phyloP scores from a whole-genome alignment of 2,329 filamentous ascomycete species.

The Fonsecaea monophora region DNA sequence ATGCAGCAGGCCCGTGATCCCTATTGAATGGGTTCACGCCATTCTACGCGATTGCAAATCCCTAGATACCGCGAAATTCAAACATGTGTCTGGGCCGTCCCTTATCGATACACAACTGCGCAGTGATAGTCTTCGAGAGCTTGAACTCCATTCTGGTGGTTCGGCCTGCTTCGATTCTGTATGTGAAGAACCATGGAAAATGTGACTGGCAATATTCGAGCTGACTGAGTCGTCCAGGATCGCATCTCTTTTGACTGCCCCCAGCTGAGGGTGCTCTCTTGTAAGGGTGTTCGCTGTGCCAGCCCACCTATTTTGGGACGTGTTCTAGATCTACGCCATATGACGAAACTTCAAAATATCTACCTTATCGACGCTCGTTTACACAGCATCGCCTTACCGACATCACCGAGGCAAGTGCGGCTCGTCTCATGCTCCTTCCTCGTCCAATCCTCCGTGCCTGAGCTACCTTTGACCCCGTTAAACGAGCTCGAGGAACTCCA shows the following conservation, averaged over 20 bases:
- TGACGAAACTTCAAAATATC: not conserved
- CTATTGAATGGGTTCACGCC: not conserved
- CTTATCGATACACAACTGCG: not conserved
- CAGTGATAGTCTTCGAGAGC: not conserved
- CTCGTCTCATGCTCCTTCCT: not conserved
- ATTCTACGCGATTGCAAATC: constrained; percentile 18
- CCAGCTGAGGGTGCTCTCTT: not conserved
- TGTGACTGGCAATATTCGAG: not conserved
- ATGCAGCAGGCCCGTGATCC: not conserved
- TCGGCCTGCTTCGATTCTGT: not conserved
- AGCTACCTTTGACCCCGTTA: not conserved
- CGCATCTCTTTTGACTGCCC: not conserved
- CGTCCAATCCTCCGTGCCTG: not conserved
- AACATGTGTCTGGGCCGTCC: not conserved
- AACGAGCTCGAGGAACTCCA: constrained; percentile 1
- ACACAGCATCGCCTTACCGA: not conserved
- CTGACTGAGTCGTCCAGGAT: not conserved
- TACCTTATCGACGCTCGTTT: not conserved
- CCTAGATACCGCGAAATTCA: constrained; percentile 20
- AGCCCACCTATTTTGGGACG: not conserved
- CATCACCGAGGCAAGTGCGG: not conserved
- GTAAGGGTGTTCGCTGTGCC: not conserved
- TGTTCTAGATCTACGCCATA: constrained; percentile 1
- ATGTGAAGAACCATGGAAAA: not conserved
- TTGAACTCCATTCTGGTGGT: not conserved